Evolutionary conservation across 805 yeast genomes (phyloP).

Genomic region (Candida tibetensis): DNA sequence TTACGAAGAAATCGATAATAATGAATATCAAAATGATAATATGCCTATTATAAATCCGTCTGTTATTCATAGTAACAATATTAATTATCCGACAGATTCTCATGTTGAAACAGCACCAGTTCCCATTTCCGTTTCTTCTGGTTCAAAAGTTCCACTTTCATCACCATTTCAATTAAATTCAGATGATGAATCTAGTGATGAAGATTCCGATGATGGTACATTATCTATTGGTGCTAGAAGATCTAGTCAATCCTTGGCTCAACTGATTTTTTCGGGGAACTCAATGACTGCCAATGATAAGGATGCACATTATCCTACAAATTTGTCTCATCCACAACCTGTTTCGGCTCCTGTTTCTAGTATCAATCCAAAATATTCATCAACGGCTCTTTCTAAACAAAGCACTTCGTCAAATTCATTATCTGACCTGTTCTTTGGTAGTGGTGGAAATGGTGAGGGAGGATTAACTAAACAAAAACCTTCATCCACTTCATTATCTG

Average conservation of each 20-base stretch:
- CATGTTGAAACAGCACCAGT: slow-evolving; percentile 3
- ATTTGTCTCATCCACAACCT: slow-evolving; percentile 21
- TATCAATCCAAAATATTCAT: slow-evolving; percentile 35
- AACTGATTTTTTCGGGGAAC: slow-evolving; percentile 32
- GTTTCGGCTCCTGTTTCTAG: slow-evolving; percentile 22
- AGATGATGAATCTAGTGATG: slow-evolving; percentile 16
- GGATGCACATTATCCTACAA: slow-evolving; percentile 21
- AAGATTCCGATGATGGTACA: slow-evolving; percentile 31
- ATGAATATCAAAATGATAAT: slow-evolving; percentile 14
- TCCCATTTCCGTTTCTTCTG: not conserved
- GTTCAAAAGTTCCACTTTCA: not conserved
- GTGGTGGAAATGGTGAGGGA: slow-evolving; percentile 9
- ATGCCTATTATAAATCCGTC: slow-evolving; percentile 28
- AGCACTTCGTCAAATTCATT: slow-evolving; percentile 41
- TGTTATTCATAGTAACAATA: slow-evolving; percentile 12
- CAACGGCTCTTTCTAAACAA: slow-evolving; percentile 38
- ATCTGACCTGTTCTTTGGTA: slow-evolving; percentile 37
- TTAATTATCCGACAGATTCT: not conserved
- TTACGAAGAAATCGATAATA: slow-evolving; percentile 33
- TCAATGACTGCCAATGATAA: slow-evolving; percentile 13
- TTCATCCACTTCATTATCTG: slow-evolving; percentile 17
- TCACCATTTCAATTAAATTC: slow-evolving; percentile 15
- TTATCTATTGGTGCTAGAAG: slow-evolving; percentile 37
- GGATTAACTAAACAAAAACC: slow-evolving; percentile 10
- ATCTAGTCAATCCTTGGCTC: slow-evolving; percentile 44